Evolutionary conservation across 805 yeast genomes (phyloP), one percentile per base, ranked within the genome.

Genomic region (Candida sphagnicola): DNA sequence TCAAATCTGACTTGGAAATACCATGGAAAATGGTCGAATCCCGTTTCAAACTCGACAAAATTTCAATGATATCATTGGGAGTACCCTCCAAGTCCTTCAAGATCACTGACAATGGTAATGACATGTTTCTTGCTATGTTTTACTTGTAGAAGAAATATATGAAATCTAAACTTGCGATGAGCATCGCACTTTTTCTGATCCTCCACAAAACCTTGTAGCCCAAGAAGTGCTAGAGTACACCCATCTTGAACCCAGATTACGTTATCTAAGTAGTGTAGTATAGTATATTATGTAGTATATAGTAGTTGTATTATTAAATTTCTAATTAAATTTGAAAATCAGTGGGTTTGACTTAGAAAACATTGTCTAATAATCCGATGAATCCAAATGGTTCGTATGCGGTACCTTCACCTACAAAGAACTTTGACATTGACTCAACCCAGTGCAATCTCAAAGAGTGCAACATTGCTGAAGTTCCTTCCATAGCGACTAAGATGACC

Each of bases 401-500:
- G 34, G 72, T 63, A 46, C 90, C 90, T 53, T 82, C 88, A 54
- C 90, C 90, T 53, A 79, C 82, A 47, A 83, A 83, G 56, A 79
- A 82, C 58, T 83, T 83, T 32, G 86, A 79, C 90, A 83, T 83
- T 26, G 86, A 77, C 54, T 83, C 90, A 38, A 83, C 89, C 90
- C 90, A 83, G 54, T 83, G 90, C 50, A 83, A 67, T 63, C 90
- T 75, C 51, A 83, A 70, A 12, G 85, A 76, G 57, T 83, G 90
- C 52, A 83, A 67, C 90, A 83, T 83, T 15, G 89, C 89, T n/a
- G 87, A 80, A 0, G 89, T 83, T 40, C 90, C 90, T 62, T 83
- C 90, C 90, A 83, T 83, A 35, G 80, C 67, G 34, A 83, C 89
- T 54, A 83, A 65, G 30, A 83, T 79, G 48, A 78, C 72, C 28